Evolutionary conservation across 2,329 filamentous ascomycete genomes (phyloP), one percentile per base, ranked within the genome.

Genomic region (Pseudopithomyces chartarum): DNA sequence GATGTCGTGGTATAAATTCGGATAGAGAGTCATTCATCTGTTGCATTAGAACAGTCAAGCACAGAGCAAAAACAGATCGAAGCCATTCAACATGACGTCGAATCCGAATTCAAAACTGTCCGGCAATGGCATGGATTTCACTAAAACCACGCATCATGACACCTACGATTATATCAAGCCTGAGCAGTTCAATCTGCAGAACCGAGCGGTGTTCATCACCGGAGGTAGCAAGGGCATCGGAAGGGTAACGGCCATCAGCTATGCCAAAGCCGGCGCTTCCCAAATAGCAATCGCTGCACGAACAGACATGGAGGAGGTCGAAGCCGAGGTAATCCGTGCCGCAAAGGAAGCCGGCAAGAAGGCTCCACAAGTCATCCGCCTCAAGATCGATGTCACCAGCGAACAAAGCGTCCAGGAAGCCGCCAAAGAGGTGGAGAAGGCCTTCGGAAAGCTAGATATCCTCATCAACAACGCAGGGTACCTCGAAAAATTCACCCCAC

Each of bases 151-250:
- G 11, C 44, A 46, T 17, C 44, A 46, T 19, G 44, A 46, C 44
- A 46, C 44, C 7, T 46, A 46, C 29, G 44, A 46, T 3, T 46
- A 33, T 19, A 46, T 46, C 26, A 33, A 34, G 17, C 44, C 44
- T 6, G 23, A 46, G 44, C 44, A 46, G 29, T 46, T 46, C 29
- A 33, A 33, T 26, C 7, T 46, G 26, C 32, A 52, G 20, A 23
- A 34, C 22, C 38, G 20, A 11, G 26, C 49, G 1, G 73, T 83
- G 43, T 77, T 88, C 56, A 80, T 87, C 50, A 84, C 80, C 0
- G 85, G 85, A 7, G 84, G 80, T 0, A 83, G 81, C 2, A 81
- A 79, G 42, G 84, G 84, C 2, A 79, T 86, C 32, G 85, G 85
- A 6, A 75, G 74, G 2, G 78, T 80, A 12, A 83, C 80, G 2